Evolutionary conservation across 2,329 filamentous ascomycete genomes (phyloP).

Genomic region (Alternaria sp.): DNA sequence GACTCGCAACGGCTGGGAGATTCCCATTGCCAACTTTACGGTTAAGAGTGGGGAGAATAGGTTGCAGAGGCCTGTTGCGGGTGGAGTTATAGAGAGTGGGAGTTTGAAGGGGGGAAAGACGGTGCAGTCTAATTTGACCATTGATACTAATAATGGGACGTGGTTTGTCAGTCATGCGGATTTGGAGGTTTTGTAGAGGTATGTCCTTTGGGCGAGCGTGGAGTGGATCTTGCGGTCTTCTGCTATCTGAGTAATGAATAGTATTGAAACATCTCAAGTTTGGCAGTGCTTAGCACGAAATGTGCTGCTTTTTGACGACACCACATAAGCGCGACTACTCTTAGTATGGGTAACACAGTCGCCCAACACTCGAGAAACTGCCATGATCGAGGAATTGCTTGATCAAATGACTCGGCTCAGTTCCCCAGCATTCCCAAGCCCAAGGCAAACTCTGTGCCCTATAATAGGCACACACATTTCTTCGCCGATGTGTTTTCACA

Average conservation of each 20-base stretch:
- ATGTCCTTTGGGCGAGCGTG: no score
- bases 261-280: not conserved
- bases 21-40: constrained; percentile 74
- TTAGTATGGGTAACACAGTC: no score
- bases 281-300: no score
- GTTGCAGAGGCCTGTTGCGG: constrained; percentile 60
- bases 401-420: not conserved
- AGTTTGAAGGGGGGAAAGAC: constrained; percentile 60
- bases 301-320: no score
- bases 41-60: constrained; percentile 69
- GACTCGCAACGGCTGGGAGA: constrained; percentile 68
- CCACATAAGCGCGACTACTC: no score
- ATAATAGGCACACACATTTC: not conserved
- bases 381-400: not conserved
- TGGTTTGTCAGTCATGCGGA: constrained; percentile 46
- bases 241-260: not conserved
- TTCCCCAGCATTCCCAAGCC: not conserved
- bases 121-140: constrained; percentile 47
- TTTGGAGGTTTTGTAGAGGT: constrained; percentile 34
- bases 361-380: no score
- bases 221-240: no score
- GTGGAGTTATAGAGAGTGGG: constrained; percentile 64
- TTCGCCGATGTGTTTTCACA: not conserved
- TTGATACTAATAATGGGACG: constrained; percentile 46
- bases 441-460: not conserved